Conservation (phyloP, 371 early-diverging fungal species). For the Apophysomyces variabilis region DNA sequence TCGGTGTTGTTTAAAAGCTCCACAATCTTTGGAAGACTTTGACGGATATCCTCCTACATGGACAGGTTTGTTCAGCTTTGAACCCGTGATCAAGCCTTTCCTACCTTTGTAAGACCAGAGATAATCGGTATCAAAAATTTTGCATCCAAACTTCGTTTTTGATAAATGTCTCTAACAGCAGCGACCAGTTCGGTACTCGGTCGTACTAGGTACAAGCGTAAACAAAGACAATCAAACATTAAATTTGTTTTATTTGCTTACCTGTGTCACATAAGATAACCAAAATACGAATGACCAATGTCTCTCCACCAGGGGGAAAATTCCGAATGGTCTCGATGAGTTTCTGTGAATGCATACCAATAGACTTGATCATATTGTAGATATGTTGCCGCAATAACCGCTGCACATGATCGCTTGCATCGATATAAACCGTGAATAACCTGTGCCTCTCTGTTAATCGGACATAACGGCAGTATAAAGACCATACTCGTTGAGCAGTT, state of each 20-base stretch:
- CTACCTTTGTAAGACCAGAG: slow-evolving; percentile 66
- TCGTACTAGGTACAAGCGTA: slow-evolving; percentile 30
- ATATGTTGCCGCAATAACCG: slow-evolving; percentile 68
- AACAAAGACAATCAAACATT: neutral
- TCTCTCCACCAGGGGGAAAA: slow-evolving; percentile 80
- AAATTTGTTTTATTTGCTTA: slow-evolving; percentile 27
- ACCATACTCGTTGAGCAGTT: slow-evolving; percentile 45
- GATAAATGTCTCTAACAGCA: slow-evolving; percentile 60
- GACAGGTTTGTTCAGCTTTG: neutral
- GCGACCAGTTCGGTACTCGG: slow-evolving; percentile 67
- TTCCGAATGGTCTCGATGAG: slow-evolving; percentile 62
- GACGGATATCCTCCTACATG: slow-evolving; percentile 57
- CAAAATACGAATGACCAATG: slow-evolving; percentile 73
- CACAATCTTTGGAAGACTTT: slow-evolving; percentile 66
- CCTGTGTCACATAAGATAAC: slow-evolving; percentile 74
- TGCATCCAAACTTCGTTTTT: slow-evolving; percentile 62
- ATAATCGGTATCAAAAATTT: slow-evolving; percentile 73
- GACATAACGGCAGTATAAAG: neutral
- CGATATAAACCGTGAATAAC: slow-evolving; percentile 60
- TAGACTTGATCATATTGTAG: slow-evolving; percentile 73
- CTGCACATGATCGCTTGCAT: slow-evolving; percentile 57
- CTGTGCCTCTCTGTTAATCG: slow-evolving; percentile 29
- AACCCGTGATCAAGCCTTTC: neutral
- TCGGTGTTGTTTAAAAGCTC: slow-evolving; percentile 67
- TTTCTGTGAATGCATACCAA: slow-evolving; percentile 67